These are phyloP conservation scores for Hypoxylon intermedium DNA, from an alignment of 495 filamentous ascomycete genomes.

Conservation along the genomic window DNA sequence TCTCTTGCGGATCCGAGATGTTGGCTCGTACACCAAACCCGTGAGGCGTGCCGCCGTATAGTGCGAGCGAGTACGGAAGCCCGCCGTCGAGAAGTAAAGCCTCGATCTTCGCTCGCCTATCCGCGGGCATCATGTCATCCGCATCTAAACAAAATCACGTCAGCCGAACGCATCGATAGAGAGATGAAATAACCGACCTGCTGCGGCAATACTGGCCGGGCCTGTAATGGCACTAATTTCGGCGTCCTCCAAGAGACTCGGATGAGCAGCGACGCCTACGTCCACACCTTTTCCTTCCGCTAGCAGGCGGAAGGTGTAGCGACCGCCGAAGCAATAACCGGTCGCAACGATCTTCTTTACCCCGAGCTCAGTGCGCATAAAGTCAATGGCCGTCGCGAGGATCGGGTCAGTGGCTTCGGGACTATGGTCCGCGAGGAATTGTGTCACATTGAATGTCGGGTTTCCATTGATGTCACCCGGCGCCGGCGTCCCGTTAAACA, in stretches of 20 bases:
- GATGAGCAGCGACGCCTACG: conserved; percentile 73
- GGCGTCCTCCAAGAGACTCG: conserved; percentile 66
- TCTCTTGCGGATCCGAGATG: conserved; percentile 61
- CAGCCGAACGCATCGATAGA: not conserved
- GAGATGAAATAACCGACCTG: conserved; percentile 54
- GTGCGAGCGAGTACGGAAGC: conserved; percentile 66
- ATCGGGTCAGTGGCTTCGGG: conserved; percentile 67
- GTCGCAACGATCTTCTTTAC: conserved; percentile 68
- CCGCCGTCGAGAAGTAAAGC: conserved; percentile 42
- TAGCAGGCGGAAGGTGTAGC: conserved; percentile 51
- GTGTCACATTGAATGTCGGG: conserved; percentile 60
- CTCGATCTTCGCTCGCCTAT: conserved; percentile 62
- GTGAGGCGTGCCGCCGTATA: conserved; percentile 71
- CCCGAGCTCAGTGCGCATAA: conserved; percentile 62
- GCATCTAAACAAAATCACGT: conserved; percentile 54
- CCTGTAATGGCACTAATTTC: conserved; percentile 69
- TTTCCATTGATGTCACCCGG: conserved; percentile 55
- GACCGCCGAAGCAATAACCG: conserved; percentile 69
- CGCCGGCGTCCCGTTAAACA: conserved; percentile 69
- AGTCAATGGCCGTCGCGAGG: conserved; percentile 64
- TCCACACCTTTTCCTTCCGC: conserved; percentile 58
- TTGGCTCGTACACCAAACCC: conserved; percentile 75
- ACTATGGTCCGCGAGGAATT: conserved; percentile 63
- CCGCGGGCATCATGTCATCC: conserved; percentile 68
- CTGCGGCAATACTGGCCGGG: conserved; percentile 73